Percentiles rank a stretch among this genome's conserved stretches.
These are phyloP conservation scores for Kuraishia cidri DNA, from an alignment of 805 yeast genomes.

Conservation along the genomic window DNA sequence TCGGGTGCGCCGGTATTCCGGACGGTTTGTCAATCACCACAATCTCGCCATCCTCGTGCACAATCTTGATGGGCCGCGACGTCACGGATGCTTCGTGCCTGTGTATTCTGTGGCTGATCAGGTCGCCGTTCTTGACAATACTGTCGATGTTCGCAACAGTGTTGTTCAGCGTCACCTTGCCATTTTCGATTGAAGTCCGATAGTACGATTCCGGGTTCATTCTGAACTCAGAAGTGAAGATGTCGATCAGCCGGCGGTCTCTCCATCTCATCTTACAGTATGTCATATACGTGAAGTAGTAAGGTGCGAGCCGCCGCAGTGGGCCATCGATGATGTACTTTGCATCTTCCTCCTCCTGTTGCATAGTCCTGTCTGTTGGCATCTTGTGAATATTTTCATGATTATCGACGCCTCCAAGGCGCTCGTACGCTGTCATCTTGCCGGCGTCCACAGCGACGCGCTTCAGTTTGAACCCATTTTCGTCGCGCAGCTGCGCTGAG, in stretches of 20 bases:
- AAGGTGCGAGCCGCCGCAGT: constrained; percentile 72
- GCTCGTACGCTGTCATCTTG: constrained; percentile 29
- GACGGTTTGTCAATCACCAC: constrained; percentile 89
- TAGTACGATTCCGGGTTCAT: constrained; percentile 68
- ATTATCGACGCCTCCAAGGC: constrained; percentile 23
- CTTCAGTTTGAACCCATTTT: constrained; percentile 36
- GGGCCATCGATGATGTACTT: constrained; percentile 48
- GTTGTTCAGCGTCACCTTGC: constrained; percentile 70
- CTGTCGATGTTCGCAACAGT: constrained; percentile 56
- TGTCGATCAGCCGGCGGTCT: constrained; percentile 68
- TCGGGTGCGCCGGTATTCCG: constrained; percentile 94
- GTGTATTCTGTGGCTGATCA: constrained; percentile 70
- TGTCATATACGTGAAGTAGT: constrained; percentile 82
- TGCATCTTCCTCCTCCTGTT: constrained; percentile 50
- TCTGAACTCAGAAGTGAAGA: constrained; percentile 79
- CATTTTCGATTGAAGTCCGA: constrained; percentile 39
- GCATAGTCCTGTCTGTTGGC: constrained; percentile 21
- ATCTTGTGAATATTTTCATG: constrained; percentile 7
- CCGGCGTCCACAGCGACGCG: constrained; percentile 33
- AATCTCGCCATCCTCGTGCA: constrained; percentile 65
- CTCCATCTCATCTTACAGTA: constrained; percentile 91
- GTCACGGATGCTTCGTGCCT: constrained; percentile 87
- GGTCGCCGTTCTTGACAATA: constrained; percentile 71
- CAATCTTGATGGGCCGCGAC: constrained; percentile 49
- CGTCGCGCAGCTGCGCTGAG: constrained; percentile 21